These are phyloP conservation scores for Colletotrichum orbiculare DNA, from an alignment of 2,329 filamentous ascomycete species.

Conservation along the genomic window DNA sequence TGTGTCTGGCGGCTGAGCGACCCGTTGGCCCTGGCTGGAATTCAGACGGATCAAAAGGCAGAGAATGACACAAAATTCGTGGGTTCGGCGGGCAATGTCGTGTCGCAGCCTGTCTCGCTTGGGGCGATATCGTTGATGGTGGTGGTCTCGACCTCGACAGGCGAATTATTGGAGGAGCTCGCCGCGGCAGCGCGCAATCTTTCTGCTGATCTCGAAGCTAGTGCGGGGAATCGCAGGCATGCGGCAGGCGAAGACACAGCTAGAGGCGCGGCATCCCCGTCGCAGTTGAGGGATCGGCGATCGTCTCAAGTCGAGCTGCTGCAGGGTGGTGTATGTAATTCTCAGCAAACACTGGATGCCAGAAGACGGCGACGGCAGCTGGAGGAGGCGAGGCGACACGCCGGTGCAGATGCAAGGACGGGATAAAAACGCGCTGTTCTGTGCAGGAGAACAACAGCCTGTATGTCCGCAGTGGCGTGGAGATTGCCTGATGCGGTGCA, in stretches of 20 bases:
- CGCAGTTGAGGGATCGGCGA: conserved; percentile 29
- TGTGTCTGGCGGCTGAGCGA: conserved; percentile 7
- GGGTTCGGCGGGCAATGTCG: conserved; percentile 9
- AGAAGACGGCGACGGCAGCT: too few species aligned
- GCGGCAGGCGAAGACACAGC: conserved; percentile 22
- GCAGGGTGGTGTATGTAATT: conserved; percentile 12
- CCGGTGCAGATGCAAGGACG: background rate
- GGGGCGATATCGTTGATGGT: conserved; percentile 11
- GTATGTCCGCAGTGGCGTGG: too few species aligned
- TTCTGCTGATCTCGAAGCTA: conserved; percentile 31
- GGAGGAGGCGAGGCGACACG: background rate
- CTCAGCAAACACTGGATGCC: background rate
- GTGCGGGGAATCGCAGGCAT: conserved; percentile 34
- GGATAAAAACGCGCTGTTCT: too few species aligned
- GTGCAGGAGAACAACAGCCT: too few species aligned
- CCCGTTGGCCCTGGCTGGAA: background rate
- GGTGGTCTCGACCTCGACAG: conserved; percentile 20
- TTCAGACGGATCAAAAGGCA: conserved; percentile 1
- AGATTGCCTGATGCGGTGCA: too few species aligned
- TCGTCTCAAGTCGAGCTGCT: conserved; percentile 28
- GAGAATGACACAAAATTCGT: background rate
- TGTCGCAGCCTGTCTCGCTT: conserved; percentile 10
- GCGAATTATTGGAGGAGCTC: conserved; percentile 19
- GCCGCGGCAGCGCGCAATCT: conserved; percentile 22
- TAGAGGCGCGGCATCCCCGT: conserved; percentile 28